These are phyloP conservation scores for Pyracantha coccinea DNA, from an alignment of 331 rosid genomes.

Conservation along the genomic window DNA sequence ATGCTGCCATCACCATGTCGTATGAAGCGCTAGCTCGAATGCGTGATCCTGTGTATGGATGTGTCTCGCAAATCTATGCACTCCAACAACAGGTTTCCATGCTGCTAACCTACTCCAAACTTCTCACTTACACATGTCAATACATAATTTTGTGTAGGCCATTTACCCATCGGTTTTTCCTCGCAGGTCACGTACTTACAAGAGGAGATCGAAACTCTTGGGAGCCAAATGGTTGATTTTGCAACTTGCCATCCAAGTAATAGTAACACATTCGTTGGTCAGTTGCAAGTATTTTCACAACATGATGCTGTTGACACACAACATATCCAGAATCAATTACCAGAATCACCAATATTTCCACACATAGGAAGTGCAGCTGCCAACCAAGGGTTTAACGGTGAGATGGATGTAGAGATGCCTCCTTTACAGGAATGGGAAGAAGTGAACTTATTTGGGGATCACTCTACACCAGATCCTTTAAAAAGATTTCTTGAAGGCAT, in stretches of 20 bases:
- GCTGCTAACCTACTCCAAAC: background rate
- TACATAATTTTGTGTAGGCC: background rate
- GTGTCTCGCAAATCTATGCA: conserved; percentile 75
- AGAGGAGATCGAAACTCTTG: conserved; percentile 76
- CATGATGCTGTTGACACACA: conserved; percentile 4
- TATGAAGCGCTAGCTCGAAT: conserved; percentile 88
- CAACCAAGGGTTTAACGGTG: conserved; percentile 10
- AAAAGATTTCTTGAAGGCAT: conserved; percentile 17
- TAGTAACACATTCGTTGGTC: conserved; percentile 3
- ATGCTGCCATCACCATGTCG: conserved; percentile 72
- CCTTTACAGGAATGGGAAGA: conserved; percentile 22
- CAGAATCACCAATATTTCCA: background rate
- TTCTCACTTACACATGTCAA: background rate
- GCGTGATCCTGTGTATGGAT: conserved; percentile 78
- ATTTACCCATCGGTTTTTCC: background rate
- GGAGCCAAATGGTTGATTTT: conserved; percentile 36
- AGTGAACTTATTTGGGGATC: conserved; percentile 10
- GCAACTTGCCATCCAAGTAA: background rate
- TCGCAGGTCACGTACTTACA: conserved; percentile 68
- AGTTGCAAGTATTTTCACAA: conserved; percentile 16
- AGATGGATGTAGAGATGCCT: conserved; percentile 16
- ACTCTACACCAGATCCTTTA: conserved; percentile 6
- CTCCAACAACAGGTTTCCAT: conserved; percentile 72
- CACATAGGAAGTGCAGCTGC: background rate
- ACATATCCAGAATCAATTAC: conserved; percentile 11